phyloP scores from a whole-genome alignment of 495 filamentous ascomycete genomes.

The Xylaria bambusicola region DNA sequence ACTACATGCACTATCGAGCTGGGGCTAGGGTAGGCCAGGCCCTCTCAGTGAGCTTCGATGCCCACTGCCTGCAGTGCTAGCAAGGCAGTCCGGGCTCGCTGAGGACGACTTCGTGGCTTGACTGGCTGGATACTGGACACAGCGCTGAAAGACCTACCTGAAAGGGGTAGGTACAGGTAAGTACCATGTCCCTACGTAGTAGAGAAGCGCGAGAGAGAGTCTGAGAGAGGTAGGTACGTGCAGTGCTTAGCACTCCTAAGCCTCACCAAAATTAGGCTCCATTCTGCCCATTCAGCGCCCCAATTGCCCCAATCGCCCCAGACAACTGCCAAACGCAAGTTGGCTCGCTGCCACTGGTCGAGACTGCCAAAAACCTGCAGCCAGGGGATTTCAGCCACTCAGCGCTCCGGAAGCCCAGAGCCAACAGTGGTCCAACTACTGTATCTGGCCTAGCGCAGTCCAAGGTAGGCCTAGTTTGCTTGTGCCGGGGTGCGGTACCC shows the following conservation, averaged over 20 bases:
- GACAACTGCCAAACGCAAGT: conserved; percentile 2
- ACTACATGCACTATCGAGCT: no score
- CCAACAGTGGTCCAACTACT: conserved; percentile 2
- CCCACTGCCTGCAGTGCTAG: no score
- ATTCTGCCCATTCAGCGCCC: conserved; percentile 8
- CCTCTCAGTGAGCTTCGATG: no score
- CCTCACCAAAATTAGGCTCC: conserved; percentile 9
- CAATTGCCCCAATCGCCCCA: conserved; percentile 8
- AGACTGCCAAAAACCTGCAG: background rate
- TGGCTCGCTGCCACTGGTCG: conserved; percentile 12
- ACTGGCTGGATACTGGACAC: no score
- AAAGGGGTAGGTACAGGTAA: conserved; percentile 10
- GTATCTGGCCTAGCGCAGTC: background rate
- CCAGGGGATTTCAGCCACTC: conserved; percentile 10
- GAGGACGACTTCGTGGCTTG: conserved; percentile 6
- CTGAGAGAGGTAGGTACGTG: background rate
- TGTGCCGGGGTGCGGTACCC: background rate
- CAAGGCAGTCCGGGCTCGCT: background rate
- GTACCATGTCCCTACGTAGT: no score
- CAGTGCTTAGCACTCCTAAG: conserved; percentile 5
- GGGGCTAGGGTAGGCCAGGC: no score
- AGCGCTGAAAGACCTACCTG: background rate
- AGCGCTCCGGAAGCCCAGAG: background rate
- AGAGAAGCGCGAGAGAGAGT: background rate
- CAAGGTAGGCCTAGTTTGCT: background rate